Conservation (phyloP, 2,329 filamentous ascomycete species). For the Fusarium circinatum region DNA sequence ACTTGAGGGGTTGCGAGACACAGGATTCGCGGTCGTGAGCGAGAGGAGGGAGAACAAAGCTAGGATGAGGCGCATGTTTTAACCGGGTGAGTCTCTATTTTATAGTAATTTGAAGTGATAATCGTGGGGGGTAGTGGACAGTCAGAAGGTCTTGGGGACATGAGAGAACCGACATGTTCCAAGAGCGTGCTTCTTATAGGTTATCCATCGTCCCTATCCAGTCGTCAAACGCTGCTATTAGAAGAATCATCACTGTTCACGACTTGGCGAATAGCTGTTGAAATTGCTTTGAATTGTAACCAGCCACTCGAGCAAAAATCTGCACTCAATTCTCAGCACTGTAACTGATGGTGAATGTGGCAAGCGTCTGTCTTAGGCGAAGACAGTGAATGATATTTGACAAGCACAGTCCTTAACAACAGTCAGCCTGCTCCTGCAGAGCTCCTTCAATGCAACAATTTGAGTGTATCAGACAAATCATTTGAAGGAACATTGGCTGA, state of each 20-base stretch:
- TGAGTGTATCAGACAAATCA: neutral
- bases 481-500: neutral
- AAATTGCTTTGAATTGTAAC: neutral
- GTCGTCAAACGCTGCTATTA: neutral
- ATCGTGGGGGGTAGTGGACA: neutral
- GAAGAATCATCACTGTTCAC: neutral
- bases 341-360: rapidly evolving
- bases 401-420: no score
- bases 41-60: neutral
- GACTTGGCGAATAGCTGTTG: neutral
- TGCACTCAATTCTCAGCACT: neutral
- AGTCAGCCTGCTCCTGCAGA: no score
- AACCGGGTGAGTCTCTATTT: neutral
- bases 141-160: neutral
- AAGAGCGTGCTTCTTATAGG: neutral
- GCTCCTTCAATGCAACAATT: no score
- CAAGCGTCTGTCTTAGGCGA: rapidly evolving
- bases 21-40: neutral
- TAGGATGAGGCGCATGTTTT: neutral
- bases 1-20: neutral
- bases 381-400: no score
- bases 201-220: neutral
- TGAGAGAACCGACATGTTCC: neutral
- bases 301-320: neutral
- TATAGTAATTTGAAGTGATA: neutral